Base-by-base conservation (phyloP, 1,139 yeast species). In the Blastobotrys persicus region DNA sequence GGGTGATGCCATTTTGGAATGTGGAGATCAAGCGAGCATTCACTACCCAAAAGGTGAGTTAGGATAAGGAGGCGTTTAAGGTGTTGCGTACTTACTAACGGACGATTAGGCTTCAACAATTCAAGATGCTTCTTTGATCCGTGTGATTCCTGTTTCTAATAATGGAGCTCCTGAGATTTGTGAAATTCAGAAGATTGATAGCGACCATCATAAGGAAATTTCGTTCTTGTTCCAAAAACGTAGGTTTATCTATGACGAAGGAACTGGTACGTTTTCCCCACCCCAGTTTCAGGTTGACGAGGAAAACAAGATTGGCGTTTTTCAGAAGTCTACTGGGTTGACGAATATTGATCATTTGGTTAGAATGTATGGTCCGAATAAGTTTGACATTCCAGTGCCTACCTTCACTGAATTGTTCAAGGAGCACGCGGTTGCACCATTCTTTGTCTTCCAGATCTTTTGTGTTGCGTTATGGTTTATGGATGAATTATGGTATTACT, bases 341-440 rank as follows among this genome's bases (percentile, higher is more conserved):
- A 54, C 70, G 14, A 61, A 60, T 26, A 68, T 86, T 59, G 78
- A 78, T 20, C 78, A 76, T 49, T 63, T 75, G 38, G 69, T 66
- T 47, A 79, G 91, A 62, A 72, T 79, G 53, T 92, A 86, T 63
- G 99, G 98, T 46, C 75, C 76, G 57, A 92, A 92, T 71, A 78
- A 78, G 59, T 92, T 92, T 65, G 98, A 92, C 65, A 92, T 92
- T 57, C 98, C 98, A 33, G 79, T 94, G 48, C 99, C 98, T 44
- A 81, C 96, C 1, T 91, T 92, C 63, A 59, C 78, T 55, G 98
- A 92, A 68, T 76, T 92, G 63, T 92, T 92, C 74, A 85, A 88
- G 66, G 98, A 92, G 69, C 98, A 92, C 67, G 98, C 98, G 4
- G 95, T 94, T 43, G 98, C 98, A 11, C 99, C 99, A 9, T 88